Evolutionary conservation across 805 yeast genomes (phyloP), one percentile per base, ranked within the genome.

Genomic region (Teunomyces kruisii): DNA sequence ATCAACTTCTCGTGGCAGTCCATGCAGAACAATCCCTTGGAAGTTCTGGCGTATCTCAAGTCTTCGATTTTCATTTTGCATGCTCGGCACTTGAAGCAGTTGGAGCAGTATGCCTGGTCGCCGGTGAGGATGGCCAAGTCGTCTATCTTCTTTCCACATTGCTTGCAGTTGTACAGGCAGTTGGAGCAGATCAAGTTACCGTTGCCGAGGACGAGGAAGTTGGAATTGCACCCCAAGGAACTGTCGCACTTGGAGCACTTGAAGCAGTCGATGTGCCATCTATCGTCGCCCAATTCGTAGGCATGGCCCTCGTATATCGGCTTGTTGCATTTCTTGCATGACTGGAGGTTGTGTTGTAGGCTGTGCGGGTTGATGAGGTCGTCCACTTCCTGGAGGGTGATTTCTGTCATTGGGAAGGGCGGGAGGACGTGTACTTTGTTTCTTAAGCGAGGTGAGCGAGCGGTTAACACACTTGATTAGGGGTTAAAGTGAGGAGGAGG

Each of bases 201-300:
- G 46, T 94, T 89, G 2, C 97, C 98, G 39, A 94, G 72, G 1
- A 92, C 97, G 42, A 94, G 70, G 64, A 94, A 88, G 64, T 91
- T 91, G 17, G 95, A 84, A 57, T 89, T 86, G 50, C 95, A 87
- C 19, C 96, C 96, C 44, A 94, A 70, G 30, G 83, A 78, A 54
- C 80, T 77, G 30, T 78, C 73, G 65, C 99, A 94, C 54, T 85
- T 85, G 44, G 95, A 86, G 66, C 99, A 94, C 39, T 82, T 76
- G 67, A 94, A 94, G 67, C 99, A 94, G 50, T 86, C 79, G 45
- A 89, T 86, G 64, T 94, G 99, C 99, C 99, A 94, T 52, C 96
- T 80, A 60, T 89, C 92, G 40, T 86, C 95, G 17, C 96, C 96
- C 40, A 92, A 72, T 62, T 92, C 98, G 61, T 89, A 94, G 2